Base-by-base conservation (phyloP, 352 stramenopile genomes). In the Globisporangium camurandrum region DNA sequence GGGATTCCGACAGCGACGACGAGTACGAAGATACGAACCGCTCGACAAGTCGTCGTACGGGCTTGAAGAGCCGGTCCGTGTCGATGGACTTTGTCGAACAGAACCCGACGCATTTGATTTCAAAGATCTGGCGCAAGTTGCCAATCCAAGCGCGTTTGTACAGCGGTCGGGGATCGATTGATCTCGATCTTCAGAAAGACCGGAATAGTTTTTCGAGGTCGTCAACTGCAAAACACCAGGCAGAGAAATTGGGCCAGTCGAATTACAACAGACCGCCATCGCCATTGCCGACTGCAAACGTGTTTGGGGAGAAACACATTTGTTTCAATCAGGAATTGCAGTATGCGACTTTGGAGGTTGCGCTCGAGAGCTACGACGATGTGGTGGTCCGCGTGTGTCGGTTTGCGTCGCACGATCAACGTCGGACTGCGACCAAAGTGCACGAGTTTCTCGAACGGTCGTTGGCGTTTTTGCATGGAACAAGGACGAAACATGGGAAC, bases 21-120 rank as follows among this genome's bases (percentile, higher is more conserved):
- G 73, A 84, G 44, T 88, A 75, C 47, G 74, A 88, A 34, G 70
- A 85, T 50, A 72, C 68, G n/a, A 67, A 64, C 24, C 67, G 67
- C 11, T 72, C 77, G 6, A 79, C 77, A 4, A 79, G 67, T 33
- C 74, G 69, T 20, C n/a, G n/a, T n/a, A n/a, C n/a, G n/a, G 73
- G 74, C n/a, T 61, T 86, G 2, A 71, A 75, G 36, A 66, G 72
- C 1, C 74, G 77, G 12, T 85, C 74, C 7, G 68, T 84, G 53
- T 86, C 72, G 52, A 84, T 88, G 72, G 77, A 88, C 62, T 85
- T 85, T 46, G 80, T 88, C 72, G 74, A 88, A 52, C 72, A 88
- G 53, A 68, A 77, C 36, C 62, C 77, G 39, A 75, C 66, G 31
- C 77, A 88, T 48, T 52, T 88, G 23, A 88, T 88, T 57, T 78